Evolutionary conservation across 768 basidiomycete genomes (phyloP).

Genomic region (Phallus indusiatus): DNA sequence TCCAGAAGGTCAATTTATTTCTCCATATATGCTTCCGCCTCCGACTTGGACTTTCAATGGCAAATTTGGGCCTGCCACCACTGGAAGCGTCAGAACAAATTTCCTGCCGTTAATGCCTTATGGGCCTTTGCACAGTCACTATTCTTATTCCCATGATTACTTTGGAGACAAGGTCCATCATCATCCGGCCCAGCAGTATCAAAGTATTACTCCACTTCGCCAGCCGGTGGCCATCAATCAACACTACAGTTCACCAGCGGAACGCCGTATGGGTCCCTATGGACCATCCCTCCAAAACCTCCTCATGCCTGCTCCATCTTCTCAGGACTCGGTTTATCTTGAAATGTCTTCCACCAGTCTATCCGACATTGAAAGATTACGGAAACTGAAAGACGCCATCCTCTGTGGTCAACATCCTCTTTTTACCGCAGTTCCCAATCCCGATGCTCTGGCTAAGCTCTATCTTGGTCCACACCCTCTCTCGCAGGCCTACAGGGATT

Average conservation of each 20-base stretch:
- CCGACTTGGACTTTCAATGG: background rate
- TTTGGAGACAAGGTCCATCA: background rate
- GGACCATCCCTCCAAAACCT: background rate
- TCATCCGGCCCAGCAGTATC: background rate
- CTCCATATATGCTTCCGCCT: background rate
- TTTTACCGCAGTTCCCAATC: conserved; percentile 58
- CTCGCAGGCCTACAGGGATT: background rate
- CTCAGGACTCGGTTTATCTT: background rate
- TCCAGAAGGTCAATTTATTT: background rate
- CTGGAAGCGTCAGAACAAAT: too few relatives aligned
- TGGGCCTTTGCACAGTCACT: too few relatives aligned
- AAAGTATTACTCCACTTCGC: background rate
- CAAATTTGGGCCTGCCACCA: background rate
- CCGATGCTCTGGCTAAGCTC: conserved; percentile 50
- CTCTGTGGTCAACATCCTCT: conserved; percentile 64
- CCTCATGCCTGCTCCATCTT: background rate
- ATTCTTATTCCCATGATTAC: too few relatives aligned
- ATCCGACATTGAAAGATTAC: conserved; percentile 59
- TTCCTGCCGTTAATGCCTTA: too few relatives aligned
- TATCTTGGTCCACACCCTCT: conserved; percentile 49
- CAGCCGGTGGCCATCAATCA: background rate
- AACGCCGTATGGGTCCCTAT: background rate
- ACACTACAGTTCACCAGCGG: background rate
- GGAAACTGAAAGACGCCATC: conserved; percentile 66
- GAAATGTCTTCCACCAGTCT: conserved; percentile 1